A percentile compares a stretch with the other conserved stretches of the same genome.
Evolutionary conservation across 768 basidiomycete species (phyloP).

Genomic region (Tephrocybe rancida): DNA sequence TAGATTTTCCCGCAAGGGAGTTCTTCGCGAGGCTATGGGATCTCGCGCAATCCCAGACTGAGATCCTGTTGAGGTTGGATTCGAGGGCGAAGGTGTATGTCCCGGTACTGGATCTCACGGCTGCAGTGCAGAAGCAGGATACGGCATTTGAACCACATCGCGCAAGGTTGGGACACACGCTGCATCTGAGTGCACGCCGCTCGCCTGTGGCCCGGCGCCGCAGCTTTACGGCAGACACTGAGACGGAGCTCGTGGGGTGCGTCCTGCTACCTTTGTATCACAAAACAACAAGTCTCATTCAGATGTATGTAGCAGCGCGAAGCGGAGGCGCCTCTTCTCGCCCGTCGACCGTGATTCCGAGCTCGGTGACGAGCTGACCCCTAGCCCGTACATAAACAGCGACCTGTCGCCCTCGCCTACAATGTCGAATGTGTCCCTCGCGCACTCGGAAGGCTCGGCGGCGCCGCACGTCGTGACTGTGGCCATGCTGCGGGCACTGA

Average conservation of each 20-base stretch:
- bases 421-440: constrained; percentile 41
- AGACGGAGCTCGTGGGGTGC: constrained; percentile 41
- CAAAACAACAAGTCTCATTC: neutral
- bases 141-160: constrained; percentile 32
- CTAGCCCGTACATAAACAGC: constrained; percentile 34
- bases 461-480: constrained; percentile 46
- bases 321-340: constrained; percentile 48
- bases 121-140: constrained; percentile 34
- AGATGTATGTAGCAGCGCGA: constrained; percentile 27
- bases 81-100: constrained; percentile 25
- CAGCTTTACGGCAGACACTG: constrained; percentile 42
- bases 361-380: constrained; percentile 32
- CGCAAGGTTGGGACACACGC: constrained; percentile 36
- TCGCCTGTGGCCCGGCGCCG: constrained; percentile 43
- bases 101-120: constrained; percentile 29
- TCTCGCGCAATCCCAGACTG: constrained; percentile 36
- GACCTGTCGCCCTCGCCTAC: constrained; percentile 49
- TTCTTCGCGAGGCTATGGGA: constrained; percentile 53
- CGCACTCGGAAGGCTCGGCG: constrained; percentile 27
- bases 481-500: constrained; percentile 66
- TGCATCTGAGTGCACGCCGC: constrained; percentile 43
- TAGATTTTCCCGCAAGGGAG: constrained; percentile 48
- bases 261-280: constrained; percentile 12
- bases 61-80: constrained; percentile 12
- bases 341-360: constrained; percentile 14